A percentile compares a stretch with the other conserved stretches of the same genome.
phyloP scores from a whole-genome alignment of 2,329 filamentous ascomycete genomes.

The Chrysoporthe puriensis region DNA sequence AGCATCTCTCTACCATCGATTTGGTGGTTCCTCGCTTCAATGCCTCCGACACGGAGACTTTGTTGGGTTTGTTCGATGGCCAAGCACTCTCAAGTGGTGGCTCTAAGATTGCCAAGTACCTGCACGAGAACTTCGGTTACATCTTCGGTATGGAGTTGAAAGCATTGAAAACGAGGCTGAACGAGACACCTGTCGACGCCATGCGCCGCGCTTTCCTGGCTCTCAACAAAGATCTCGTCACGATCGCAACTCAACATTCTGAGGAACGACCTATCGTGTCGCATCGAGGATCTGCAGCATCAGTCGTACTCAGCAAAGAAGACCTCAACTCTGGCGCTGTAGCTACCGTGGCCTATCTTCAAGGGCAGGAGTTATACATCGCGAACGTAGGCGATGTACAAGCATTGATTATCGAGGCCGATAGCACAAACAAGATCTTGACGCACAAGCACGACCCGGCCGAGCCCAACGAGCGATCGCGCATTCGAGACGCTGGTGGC shows the following conservation, averaged over 20 bases:
- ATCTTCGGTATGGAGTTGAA: conserved; percentile 84
- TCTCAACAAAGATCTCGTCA: conserved; percentile 92
- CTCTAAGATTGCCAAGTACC: conserved; percentile 92
- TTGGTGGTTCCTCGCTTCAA: conserved; percentile 93
- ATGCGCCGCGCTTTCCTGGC: conserved; percentile 83
- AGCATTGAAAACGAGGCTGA: conserved; percentile 64
- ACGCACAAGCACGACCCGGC: conserved; percentile 94
- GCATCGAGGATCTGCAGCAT: conserved; percentile 72
- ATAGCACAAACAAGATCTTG: conserved; percentile 80
- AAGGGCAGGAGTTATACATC: conserved; percentile 87
- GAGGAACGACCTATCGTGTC: conserved; percentile 71
- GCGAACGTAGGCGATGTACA: conserved; percentile 96
- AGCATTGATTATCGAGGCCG: conserved; percentile 90
- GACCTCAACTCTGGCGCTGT: conserved; percentile 90
- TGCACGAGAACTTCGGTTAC: conserved; percentile 93
- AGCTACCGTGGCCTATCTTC: conserved; percentile 87
- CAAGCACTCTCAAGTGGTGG: conserved; percentile 86
- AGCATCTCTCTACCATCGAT: conserved; percentile 94
- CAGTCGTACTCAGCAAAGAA: conserved; percentile 82
- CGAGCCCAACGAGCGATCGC: conserved; percentile 78
- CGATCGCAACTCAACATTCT: conserved; percentile 76
- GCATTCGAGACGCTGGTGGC: conserved; percentile 91
- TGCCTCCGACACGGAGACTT: conserved; percentile 84
- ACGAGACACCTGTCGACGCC: conserved; percentile 81
- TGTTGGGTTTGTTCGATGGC: conserved; percentile 95